Base-by-base conservation (phyloP, 305 asterid genomes). In the Fraxinus sp. region DNA sequence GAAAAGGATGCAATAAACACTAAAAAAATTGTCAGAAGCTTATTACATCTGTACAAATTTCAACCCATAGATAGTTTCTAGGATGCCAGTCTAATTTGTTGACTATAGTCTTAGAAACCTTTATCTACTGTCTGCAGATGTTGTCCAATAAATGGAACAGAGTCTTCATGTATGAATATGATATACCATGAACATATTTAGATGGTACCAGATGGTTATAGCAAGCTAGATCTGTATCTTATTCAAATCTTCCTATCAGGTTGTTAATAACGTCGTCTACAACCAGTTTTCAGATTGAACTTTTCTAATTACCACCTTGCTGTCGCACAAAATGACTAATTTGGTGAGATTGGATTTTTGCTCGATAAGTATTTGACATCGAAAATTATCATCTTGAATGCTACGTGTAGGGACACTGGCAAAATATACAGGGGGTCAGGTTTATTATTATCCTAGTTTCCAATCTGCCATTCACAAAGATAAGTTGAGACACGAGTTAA, bases 361-460 rank as follows among this genome's bases (percentile, higher is more conserved):
- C 78, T 55, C 78, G 70, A 66, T 80, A 46, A 18, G 72, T n/a
- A 44, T 28, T 81, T 68, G 80, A 62, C 72, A 62, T 57, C 80
- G 24, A 81, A 81, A 36, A 49, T 77, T 87, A 71, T 70, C 84
- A 75, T 86, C 71, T 76, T 79, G 81, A 57, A 79, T 86, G 52
- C 78, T 83, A 81, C 86, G 33, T 62, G 22, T 81, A 96, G 99
- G 99, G 84, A 96, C 98, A 3, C 91, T 96, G 87, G 94, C 99
- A 80, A 96, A 96, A 88, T 96, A 96, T 87, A 92, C 99, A 72
- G 98, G 99, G 82, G 99, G 99, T 73, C 99, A 94, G 93, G 96
- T 96, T 46, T 93, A 94, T 85, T 88, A 94, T 83, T 96, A 94
- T 90, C 99, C 97, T 79, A 87, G 89, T 87, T 96, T 96, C 89